Conservation (phyloP, 1,139 yeast genomes). For the Saccharomyces hybrid region DNA sequence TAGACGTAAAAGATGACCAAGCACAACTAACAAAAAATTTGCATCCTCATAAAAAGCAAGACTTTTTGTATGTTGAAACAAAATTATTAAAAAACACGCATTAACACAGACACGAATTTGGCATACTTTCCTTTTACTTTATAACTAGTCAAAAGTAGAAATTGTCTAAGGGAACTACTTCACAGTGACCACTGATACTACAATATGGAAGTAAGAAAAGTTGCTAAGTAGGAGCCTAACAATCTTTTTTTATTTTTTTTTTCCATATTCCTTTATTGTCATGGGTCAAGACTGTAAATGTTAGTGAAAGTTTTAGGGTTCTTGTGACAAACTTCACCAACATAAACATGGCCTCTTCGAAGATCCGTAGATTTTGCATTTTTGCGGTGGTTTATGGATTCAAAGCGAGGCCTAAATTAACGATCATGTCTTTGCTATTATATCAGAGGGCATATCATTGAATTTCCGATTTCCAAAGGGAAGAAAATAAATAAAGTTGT, state of each 20-base stretch:
- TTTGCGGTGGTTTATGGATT: constrained; percentile 49
- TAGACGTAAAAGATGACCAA: neutral
- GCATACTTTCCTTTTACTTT: no score
- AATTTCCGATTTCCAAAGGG: constrained; percentile 7
- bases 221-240: no score
- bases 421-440: constrained; percentile 9
- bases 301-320: no score
- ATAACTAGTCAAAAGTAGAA: neutral
- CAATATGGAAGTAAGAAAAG: no score
- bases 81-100: no score
- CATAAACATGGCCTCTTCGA: constrained; percentile 32
- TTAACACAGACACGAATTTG: neutral
- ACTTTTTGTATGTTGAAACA: neutral
- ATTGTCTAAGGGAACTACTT: no score
- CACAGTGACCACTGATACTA: neutral
- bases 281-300: no score
- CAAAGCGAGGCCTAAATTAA: constrained; percentile 62
- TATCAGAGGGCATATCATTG: constrained; percentile 17
- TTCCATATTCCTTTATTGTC: no score
- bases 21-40: neutral
- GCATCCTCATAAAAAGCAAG: neutral
- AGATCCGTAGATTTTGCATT: constrained; percentile 47
- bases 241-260: no score
- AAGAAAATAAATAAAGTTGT: neutral
- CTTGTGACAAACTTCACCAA: no score